Conservation (phyloP, 148 eudicot species). For the Cornus suecica region DNA sequence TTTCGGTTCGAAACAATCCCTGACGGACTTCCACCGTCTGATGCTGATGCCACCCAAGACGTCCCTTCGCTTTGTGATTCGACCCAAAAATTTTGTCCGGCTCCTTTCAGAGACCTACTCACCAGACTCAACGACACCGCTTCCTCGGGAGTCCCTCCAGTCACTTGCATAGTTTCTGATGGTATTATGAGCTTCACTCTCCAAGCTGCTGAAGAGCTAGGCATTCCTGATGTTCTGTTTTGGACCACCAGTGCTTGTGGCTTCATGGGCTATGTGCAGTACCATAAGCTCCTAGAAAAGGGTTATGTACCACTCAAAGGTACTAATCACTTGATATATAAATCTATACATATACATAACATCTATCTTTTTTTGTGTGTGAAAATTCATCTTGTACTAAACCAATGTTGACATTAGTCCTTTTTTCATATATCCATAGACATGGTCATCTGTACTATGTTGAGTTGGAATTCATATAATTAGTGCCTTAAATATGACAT, state of each 20-base stretch:
- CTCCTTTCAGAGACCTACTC: not conserved
- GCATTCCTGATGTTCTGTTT: not conserved
- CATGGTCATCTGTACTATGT: no score
- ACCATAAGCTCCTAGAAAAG: not conserved
- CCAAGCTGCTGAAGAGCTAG: not conserved
- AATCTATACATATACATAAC: not conserved
- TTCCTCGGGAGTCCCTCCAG: not conserved
- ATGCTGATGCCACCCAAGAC: not conserved
- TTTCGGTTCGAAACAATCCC: not conserved
- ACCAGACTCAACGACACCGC: not conserved
- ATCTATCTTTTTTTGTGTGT: no score
- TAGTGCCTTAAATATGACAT: no score
- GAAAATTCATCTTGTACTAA: no score
- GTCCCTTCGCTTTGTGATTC: not conserved
- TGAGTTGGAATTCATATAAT: no score
- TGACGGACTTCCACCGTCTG: not conserved
- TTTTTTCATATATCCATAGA: no score
- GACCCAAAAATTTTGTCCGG: not conserved
- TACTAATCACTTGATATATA: not conserved
- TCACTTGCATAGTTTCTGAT: conserved; percentile 4
- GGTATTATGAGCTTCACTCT: conserved; percentile 5
- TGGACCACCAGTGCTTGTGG: conserved; percentile 2
- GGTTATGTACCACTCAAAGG: not conserved
- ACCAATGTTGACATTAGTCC: no score
- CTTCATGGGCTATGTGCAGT: not conserved